Percentiles rank a stretch among this genome's conserved stretches.
Evolutionary conservation across 1,284 basidiomycete genomes (phyloP).

Genomic region (Boletus smithii): DNA sequence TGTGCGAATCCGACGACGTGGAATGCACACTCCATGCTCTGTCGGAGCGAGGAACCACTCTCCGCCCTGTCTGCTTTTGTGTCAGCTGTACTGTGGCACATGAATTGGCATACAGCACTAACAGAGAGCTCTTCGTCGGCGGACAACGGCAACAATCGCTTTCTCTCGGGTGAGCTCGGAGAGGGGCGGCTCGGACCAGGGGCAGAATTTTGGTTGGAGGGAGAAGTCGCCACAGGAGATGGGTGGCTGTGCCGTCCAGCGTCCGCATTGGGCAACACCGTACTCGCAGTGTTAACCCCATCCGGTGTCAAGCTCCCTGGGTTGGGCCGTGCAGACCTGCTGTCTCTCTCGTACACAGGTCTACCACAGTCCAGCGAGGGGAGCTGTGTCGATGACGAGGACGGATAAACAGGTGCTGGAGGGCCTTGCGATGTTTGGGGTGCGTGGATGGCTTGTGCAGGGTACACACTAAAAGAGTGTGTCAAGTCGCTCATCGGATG

Average conservation of each 20-base stretch:
- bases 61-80: conserved; percentile 17
- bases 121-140: conserved; percentile 17
- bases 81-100: conserved; percentile 19
- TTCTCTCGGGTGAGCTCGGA: conserved; percentile 24
- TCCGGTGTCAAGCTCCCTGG: neutral
- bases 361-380: neutral
- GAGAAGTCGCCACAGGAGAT: conserved; percentile 15
- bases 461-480: neutral
- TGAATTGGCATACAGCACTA: conserved; percentile 13
- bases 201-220: conserved; percentile 4
- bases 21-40: conserved; percentile 12
- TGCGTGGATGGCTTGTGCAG: neutral
- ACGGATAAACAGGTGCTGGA: neutral
- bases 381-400: conserved; percentile 2
- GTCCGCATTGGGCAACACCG: neutral
- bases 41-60: conserved; percentile 18
- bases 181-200: conserved; percentile 11
- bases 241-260: conserved; percentile 19
- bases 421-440: conserved; percentile 4
- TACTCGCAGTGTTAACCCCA: conserved; percentile 6
- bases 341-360: conserved; percentile 1
- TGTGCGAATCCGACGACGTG: neutral
- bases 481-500: neutral
- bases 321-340: neutral
- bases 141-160: conserved; percentile 13